phyloP scores from a whole-genome alignment of 2,329 filamentous ascomycete species.

The Hypoxylon sp. region DNA sequence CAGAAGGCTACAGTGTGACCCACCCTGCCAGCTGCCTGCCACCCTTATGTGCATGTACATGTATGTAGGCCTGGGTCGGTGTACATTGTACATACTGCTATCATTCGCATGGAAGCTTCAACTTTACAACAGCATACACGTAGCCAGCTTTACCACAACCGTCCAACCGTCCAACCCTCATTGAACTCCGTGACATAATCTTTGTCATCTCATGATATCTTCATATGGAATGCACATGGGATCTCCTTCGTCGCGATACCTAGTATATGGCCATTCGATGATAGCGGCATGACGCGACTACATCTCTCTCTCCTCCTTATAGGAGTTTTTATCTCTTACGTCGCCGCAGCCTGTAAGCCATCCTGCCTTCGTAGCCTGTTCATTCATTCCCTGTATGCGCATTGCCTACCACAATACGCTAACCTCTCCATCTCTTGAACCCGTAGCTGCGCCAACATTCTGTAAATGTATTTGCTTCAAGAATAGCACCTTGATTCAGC shows the following conservation, averaged over 20 bases:
- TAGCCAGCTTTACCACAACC: not conserved
- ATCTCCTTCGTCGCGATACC: constrained; percentile 1
- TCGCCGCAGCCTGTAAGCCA: constrained; percentile 61
- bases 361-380: not conserved
- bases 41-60: not conserved
- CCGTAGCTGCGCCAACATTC: constrained; percentile 72
- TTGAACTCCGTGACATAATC: not conserved
- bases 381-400: not conserved
- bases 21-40: not conserved
- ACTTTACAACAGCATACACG: not conserved
- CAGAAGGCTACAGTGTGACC: not conserved
- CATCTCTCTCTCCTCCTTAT: constrained; percentile 52
- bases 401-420: not conserved
- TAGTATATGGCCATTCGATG: constrained; percentile 22
- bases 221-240: not conserved
- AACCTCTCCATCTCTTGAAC: not conserved
- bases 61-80: not conserved
- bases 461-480: constrained; percentile 81
- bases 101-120: not conserved
- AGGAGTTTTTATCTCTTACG: constrained; percentile 52
- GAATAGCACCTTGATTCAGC: constrained; percentile 77
- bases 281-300: constrained; percentile 50
- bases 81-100: not conserved
- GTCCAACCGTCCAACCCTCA: not conserved
- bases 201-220: not conserved